These are phyloP conservation scores for Trypethelium eluteriae DNA, from an alignment of 495 filamentous ascomycete genomes.

Conservation along the genomic window DNA sequence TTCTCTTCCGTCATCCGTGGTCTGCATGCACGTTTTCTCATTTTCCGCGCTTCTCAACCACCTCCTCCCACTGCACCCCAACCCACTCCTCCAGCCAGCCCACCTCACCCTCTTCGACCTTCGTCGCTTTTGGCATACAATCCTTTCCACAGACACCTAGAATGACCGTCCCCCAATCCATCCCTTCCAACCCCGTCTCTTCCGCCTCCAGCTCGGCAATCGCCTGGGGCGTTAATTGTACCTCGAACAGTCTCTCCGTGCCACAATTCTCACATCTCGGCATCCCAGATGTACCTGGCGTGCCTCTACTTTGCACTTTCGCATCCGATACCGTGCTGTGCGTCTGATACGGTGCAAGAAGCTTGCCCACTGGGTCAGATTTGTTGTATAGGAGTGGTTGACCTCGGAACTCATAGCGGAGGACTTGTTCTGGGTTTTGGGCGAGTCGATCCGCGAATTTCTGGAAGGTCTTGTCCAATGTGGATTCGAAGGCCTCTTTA, in stretches of 20 bases:
- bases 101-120: slow-evolving; percentile 40
- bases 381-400: slow-evolving; percentile 73
- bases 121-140: slow-evolving; percentile 50
- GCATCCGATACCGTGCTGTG: slow-evolving; percentile 21
- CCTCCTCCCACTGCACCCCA: slow-evolving; percentile 95
- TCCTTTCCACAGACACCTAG: slow-evolving; percentile 72
- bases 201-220: slow-evolving; percentile 84
- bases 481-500: slow-evolving; percentile 75
- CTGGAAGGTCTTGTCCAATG: slow-evolving; percentile 82
- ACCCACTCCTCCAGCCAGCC: slow-evolving; percentile 91
- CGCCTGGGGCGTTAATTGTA: slow-evolving; percentile 83
- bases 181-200: slow-evolving; percentile 70
- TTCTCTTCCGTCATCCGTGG: not conserved
- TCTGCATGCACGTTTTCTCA: not conserved
- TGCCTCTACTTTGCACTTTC: slow-evolving; percentile 28
- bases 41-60: slow-evolving; percentile 14
- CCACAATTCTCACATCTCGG: slow-evolving; percentile 74
- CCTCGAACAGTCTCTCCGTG: slow-evolving; percentile 70
- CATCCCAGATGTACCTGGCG: slow-evolving; percentile 40
- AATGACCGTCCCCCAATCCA: slow-evolving; percentile 98
- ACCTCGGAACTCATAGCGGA: slow-evolving; percentile 85
- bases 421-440: slow-evolving; percentile 89
- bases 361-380: slow-evolving; percentile 62
- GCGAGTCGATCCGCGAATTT: slow-evolving; percentile 78
- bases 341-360: slow-evolving; percentile 40